Base-by-base conservation (phyloP, 768 basidiomycete species). In the Strobilomyces confusus region DNA sequence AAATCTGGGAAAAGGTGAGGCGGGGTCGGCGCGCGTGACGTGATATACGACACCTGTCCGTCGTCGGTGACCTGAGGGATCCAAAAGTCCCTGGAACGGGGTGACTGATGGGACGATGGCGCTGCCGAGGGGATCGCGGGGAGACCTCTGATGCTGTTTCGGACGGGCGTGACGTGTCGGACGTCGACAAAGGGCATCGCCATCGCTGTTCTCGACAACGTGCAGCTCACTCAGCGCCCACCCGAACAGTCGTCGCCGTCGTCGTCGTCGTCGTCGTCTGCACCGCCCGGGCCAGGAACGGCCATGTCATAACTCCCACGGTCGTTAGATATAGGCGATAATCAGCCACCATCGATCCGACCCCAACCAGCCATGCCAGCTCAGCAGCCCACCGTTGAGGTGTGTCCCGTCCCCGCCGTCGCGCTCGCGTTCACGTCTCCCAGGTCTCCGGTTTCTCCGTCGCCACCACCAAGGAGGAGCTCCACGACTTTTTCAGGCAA, bases 401-500 rank as follows among this genome's bases (percentile, higher is more conserved):
- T 82, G 58, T 23, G 75, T 65, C 22, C 40, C 30, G 36, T 23
- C 34, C 29, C 26, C 9, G 41, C 4, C 17, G 19, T 19, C 40
- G 30, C 4, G 6, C 50, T 53, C 25, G 53, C 44, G 26, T 45
- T 19, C 36, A 9, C 8, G 22, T 6, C 20, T 13, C 22, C 15
- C 56, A 92, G 88, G 91, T 95, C 47, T 78, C 86, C 19, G 80
- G 80, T 45, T 80, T 97, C 64, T 72, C 87, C 6, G 68, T 84
- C 2, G 69, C 73, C 37, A 93, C 90, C 13, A 83, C 80, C 22
- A 73, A 89, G 64, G 66, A 74, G 19, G 81, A 88, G 54, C 77
- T 98, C 50, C 72, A 81, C 58, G 86, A 93, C 57, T 92, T 89
- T 72, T 92, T 93, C 75, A 79, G 83, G 89, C 89, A 75, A 42